Percentiles rank a stretch among this genome's conserved stretches.
These are phyloP conservation scores for Pyrenochaeta sp. DNA, from an alignment of 2,329 filamentous ascomycete genomes.

Conservation along the genomic window DNA sequence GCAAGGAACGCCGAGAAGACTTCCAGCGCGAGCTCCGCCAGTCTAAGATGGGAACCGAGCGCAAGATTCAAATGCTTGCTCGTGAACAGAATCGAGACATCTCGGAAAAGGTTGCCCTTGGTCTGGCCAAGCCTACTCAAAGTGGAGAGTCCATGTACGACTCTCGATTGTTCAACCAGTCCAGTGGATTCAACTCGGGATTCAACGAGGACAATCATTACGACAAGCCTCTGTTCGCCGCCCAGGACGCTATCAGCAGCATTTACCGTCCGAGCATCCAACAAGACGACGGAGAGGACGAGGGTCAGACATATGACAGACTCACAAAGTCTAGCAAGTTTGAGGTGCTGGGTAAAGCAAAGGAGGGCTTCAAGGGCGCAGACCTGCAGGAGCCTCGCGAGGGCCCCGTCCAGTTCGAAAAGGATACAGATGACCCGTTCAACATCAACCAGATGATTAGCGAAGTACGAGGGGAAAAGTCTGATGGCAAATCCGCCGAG, in stretches of 20 bases:
- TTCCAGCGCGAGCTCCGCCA: conserved; percentile 90
- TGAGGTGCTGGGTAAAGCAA: conserved; percentile 83
- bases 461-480: conserved; percentile 70
- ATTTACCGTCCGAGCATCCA: conserved; percentile 85
- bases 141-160: conserved; percentile 96
- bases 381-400: conserved; percentile 84
- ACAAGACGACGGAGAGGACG: conserved; percentile 78
- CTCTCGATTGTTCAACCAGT: conserved; percentile 92
- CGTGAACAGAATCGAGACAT: conserved; percentile 97
- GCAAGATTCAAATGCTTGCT: conserved; percentile 89
- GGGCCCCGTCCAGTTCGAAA: conserved; percentile 96
- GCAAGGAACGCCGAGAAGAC: conserved; percentile 80
- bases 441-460: conserved; percentile 93
- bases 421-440: conserved; percentile 86
- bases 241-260: conserved; percentile 91
- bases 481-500: too few relatives aligned
- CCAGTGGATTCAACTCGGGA: conserved; percentile 86
- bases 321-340: conserved; percentile 88
- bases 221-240: conserved; percentile 95
- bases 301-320: conserved; percentile 82
- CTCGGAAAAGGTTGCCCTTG: conserved; percentile 93
- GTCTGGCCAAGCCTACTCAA: conserved; percentile 92
- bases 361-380: conserved; percentile 87
- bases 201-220: conserved; percentile 98
- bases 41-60: conserved; percentile 93